These are phyloP conservation scores for Polytrichum commune DNA, from an alignment of 225 moss, liverwort and hornwort genomes.

Conservation along the genomic window DNA sequence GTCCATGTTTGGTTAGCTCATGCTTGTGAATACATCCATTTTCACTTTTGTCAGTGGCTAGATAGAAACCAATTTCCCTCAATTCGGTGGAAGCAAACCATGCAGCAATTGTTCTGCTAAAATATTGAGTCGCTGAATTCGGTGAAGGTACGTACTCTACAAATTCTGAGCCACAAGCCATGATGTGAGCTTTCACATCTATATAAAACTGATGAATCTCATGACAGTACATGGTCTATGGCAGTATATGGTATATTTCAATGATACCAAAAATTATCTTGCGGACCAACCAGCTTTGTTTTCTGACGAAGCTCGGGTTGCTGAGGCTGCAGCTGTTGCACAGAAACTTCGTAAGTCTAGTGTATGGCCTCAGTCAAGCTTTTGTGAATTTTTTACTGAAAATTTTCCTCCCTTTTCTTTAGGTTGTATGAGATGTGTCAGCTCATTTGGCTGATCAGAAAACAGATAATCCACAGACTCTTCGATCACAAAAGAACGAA, in stretches of 20 bases:
- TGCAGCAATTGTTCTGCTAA: neutral
- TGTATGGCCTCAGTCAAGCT: too few relatives aligned
- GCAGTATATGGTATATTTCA: constrained; percentile 98
- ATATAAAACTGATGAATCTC: too few relatives aligned
- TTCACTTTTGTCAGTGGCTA: too few relatives aligned
- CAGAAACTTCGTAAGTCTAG: constrained; percentile 81
- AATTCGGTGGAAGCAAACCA: too few relatives aligned
- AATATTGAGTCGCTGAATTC: neutral
- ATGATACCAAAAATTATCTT: constrained; percentile 48
- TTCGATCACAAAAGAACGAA: too few relatives aligned
- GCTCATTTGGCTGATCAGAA: too few relatives aligned
- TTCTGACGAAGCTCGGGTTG: constrained; percentile 67
- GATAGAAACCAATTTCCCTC: too few relatives aligned
- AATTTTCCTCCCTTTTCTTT: neutral
- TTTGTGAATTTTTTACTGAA: neutral
- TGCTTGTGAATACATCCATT: neutral
- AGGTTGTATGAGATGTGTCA: too few relatives aligned
- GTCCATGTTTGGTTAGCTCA: neutral
- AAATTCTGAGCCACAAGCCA: neutral
- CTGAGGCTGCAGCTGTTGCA: constrained; percentile 68
- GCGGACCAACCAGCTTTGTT: constrained; percentile 73
- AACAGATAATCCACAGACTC: too few relatives aligned
- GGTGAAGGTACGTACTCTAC: too few relatives aligned
- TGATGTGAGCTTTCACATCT: too few relatives aligned
- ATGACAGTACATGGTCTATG: neutral